A percentile compares a stretch with the other conserved stretches of the same genome.
phyloP scores from a whole-genome alignment of 2,329 filamentous ascomycete genomes.

The Microsporum ferrugineum region DNA sequence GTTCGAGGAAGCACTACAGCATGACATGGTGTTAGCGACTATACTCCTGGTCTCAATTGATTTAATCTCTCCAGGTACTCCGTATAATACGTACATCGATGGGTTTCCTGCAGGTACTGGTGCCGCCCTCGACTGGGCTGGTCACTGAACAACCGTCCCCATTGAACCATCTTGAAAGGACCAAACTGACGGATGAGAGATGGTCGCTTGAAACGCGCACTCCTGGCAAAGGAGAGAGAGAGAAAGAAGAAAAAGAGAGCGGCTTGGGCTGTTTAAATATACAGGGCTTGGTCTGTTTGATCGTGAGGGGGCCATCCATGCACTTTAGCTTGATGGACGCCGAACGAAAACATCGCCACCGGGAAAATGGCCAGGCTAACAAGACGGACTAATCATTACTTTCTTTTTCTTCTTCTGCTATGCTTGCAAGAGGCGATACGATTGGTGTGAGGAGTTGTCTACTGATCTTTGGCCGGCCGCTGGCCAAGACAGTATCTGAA shows the following conservation, averaged over 20 bases:
- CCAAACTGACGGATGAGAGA: background rate
- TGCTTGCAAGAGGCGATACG: background rate
- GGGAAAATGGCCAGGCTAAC: background rate
- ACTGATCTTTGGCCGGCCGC: background rate
- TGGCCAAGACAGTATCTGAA: background rate
- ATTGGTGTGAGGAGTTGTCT: background rate
- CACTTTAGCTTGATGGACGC: background rate
- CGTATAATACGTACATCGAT: slow-evolving; percentile 25
- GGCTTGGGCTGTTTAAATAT: background rate
- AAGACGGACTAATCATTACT: background rate
- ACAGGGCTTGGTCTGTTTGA: background rate
- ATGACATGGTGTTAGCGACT: background rate
- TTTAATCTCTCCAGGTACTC: background rate
- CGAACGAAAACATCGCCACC: background rate
- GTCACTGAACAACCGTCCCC: slow-evolving; percentile 25
- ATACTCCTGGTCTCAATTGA: background rate
- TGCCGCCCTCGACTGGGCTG: slow-evolving; percentile 19
- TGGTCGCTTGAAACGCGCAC: background rate
- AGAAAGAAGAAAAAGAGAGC: background rate
- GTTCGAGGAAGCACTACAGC: slow-evolving; percentile 34
- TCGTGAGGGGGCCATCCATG: background rate
- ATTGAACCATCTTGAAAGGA: slow-evolving; percentile 27
- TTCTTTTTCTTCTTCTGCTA: background rate
- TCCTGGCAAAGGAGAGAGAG: background rate
- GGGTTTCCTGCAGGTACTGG: slow-evolving; percentile 26